phyloP scores from a whole-genome alignment of 225 moss, liverwort and hornwort species.

The Ulota crispa region DNA sequence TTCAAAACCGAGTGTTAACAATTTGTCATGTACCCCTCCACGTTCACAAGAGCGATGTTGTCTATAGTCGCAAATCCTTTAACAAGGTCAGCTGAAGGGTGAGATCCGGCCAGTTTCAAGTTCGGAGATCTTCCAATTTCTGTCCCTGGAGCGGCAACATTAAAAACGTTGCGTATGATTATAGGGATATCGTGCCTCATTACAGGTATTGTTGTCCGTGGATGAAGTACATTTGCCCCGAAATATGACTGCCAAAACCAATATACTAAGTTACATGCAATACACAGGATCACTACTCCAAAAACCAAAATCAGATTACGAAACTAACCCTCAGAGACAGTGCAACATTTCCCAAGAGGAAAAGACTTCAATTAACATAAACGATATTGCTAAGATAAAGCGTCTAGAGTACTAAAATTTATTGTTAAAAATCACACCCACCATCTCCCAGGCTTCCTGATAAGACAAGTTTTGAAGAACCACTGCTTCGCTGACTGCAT shows the following conservation, averaged over 20 bases:
- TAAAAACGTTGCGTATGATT: conserved; percentile 84
- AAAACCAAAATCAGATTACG: not conserved
- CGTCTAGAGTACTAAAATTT: not conserved
- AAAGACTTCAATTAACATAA: not conserved
- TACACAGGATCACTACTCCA: not conserved
- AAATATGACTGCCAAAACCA: conserved; percentile 79
- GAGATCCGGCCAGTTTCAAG: conserved; percentile 30
- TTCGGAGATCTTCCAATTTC: conserved; percentile 65
- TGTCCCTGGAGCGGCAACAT: conserved; percentile 81
- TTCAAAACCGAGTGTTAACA: not conserved
- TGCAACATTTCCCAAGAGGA: not conserved
- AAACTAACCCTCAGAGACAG: not conserved
- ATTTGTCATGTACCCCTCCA: conserved; percentile 74
- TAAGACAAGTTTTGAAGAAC: conserved; percentile 74
- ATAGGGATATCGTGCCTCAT: conserved; percentile 90
- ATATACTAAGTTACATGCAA: not conserved
- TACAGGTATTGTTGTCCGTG: conserved; percentile 91
- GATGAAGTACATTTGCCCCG: conserved; percentile 95
- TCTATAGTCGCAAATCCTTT: conserved; percentile 98
- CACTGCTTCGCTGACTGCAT: conserved; percentile 86
- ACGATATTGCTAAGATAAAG: not conserved
- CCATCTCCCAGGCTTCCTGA: conserved; percentile 99
- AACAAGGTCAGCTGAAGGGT: conserved; percentile 59
- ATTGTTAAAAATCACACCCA: conserved; percentile 30
- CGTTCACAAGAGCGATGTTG: conserved; percentile 87